A percentile compares a stretch with the other conserved stretches of the same genome.
Evolutionary conservation across 306 rosid genomes (phyloP).

Genomic region (Abrus pulchellus): DNA sequence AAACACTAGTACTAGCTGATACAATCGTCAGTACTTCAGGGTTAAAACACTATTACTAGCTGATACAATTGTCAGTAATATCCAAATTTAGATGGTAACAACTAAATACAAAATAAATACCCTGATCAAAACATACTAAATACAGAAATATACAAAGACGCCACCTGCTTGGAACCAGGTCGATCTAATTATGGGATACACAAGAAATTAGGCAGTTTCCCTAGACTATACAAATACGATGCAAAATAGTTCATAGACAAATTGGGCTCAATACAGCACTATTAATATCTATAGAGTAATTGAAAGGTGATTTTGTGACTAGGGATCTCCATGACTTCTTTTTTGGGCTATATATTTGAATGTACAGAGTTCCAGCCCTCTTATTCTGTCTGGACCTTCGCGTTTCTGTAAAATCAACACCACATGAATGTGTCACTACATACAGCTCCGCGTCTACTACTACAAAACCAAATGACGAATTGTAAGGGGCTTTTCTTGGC

Average conservation of each 20-base stretch:
- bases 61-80: constrained; percentile 22
- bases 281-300: constrained; percentile 60
- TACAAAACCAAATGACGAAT: constrained; percentile 66
- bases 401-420: constrained; percentile 47
- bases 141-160: constrained; percentile 47
- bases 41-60: constrained; percentile 39
- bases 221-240: constrained; percentile 41
- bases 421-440: constrained; percentile 62
- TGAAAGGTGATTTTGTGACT: constrained; percentile 71
- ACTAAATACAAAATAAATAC: constrained; percentile 24
- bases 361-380: constrained; percentile 66
- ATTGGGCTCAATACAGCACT: constrained; percentile 75
- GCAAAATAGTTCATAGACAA: constrained; percentile 56
- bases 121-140: constrained; percentile 32
- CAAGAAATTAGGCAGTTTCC: constrained; percentile 42
- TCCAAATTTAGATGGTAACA: constrained; percentile 34
- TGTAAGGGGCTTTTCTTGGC: constrained; percentile 63
- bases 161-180: constrained; percentile 26
- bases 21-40: constrained; percentile 32
- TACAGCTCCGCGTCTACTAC: constrained; percentile 73
- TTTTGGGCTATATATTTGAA: constrained; percentile 83
- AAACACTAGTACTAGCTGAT: constrained; percentile 43
- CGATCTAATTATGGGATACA: constrained; percentile 45
- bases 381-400: constrained; percentile 65
- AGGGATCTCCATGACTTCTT: constrained; percentile 81